Conservation (phyloP, 2,329 filamentous ascomycete species). For the Alternaria angustiovoidea region DNA sequence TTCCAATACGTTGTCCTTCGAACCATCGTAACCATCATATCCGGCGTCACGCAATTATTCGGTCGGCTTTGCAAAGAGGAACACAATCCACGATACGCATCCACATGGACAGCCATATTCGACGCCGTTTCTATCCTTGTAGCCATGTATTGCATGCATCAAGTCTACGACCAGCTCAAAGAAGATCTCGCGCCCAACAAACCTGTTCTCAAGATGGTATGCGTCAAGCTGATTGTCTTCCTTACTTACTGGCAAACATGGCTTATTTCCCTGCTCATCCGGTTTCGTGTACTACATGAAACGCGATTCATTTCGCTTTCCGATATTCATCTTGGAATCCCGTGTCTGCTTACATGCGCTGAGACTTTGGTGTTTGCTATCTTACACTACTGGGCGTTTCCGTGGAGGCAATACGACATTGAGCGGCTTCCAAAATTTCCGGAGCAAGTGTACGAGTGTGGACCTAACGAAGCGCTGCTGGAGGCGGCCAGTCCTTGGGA, state of each 20-base stretch:
- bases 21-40: constrained; percentile 79
- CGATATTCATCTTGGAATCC: constrained; percentile 83
- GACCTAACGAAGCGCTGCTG: constrained; percentile 68
- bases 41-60: constrained; percentile 75
- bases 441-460: constrained; percentile 63
- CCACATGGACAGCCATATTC: constrained; percentile 81
- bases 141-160: constrained; percentile 88
- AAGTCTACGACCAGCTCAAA: constrained; percentile 83
- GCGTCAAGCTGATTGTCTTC: constrained; percentile 92
- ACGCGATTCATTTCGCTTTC: constrained; percentile 70
- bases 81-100: constrained; percentile 78
- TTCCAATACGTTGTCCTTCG: constrained; percentile 89
- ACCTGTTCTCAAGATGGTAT: constrained; percentile 81
- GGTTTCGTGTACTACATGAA: constrained; percentile 69
- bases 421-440: constrained; percentile 20
- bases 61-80: constrained; percentile 80
- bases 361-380: constrained; percentile 85
- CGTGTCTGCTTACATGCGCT: constrained; percentile 77
- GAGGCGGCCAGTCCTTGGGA: constrained; percentile 86
- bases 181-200: constrained; percentile 71
- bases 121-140: constrained; percentile 77
- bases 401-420: constrained; percentile 73
- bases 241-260: constrained; percentile 82
- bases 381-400: constrained; percentile 83
- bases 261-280: constrained; percentile 61